A percentile compares a stretch with the other conserved stretches of the same genome.
Evolutionary conservation across 73 alveolate species (phyloP).

Genomic region (Breviolum minutum): DNA sequence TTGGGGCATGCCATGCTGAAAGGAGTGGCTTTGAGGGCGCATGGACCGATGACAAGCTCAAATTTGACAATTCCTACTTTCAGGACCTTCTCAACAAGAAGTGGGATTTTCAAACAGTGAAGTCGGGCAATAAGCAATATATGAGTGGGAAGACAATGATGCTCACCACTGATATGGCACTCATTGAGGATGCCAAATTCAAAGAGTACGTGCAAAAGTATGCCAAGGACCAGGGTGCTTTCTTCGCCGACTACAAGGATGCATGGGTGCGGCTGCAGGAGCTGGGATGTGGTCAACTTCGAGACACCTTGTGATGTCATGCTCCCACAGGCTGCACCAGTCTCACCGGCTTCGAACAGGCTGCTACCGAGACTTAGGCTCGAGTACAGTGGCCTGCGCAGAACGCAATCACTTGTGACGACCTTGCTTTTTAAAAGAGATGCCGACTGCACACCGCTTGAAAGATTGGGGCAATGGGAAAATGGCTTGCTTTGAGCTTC

Average conservation of each 20-base stretch:
- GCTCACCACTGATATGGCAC: slow-evolving; percentile 61
- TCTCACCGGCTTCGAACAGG: not conserved
- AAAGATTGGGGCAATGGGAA: too few species aligned
- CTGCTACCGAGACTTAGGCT: too few species aligned
- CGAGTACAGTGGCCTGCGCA: too few species aligned
- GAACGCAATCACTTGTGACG: too few species aligned
- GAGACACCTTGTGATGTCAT: not conserved
- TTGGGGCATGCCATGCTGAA: slow-evolving; percentile 62
- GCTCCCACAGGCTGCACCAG: not conserved
- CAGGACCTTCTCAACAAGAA: slow-evolving; percentile 51
- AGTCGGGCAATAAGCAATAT: slow-evolving; percentile 64
- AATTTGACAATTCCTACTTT: slow-evolving; percentile 30
- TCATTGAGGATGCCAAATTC: slow-evolving; percentile 67
- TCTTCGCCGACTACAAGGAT: slow-evolving; percentile 29
- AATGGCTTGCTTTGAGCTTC: not conserved
- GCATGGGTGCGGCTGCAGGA: slow-evolving; percentile 79
- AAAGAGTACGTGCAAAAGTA: slow-evolving; percentile 45
- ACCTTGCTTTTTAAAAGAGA: too few species aligned
- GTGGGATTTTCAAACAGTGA: slow-evolving; percentile 38
- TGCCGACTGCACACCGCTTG: too few species aligned
- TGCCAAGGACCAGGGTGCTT: slow-evolving; percentile 28
- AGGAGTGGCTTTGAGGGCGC: slow-evolving; percentile 7
- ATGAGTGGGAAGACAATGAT: slow-evolving; percentile 62
- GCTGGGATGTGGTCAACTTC: slow-evolving; percentile 71
- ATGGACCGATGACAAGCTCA: slow-evolving; percentile 18